A percentile compares a stretch with the other conserved stretches of the same genome.
phyloP scores from a whole-genome alignment of 2,329 filamentous ascomycete genomes.

The Cercospora sp. region DNA sequence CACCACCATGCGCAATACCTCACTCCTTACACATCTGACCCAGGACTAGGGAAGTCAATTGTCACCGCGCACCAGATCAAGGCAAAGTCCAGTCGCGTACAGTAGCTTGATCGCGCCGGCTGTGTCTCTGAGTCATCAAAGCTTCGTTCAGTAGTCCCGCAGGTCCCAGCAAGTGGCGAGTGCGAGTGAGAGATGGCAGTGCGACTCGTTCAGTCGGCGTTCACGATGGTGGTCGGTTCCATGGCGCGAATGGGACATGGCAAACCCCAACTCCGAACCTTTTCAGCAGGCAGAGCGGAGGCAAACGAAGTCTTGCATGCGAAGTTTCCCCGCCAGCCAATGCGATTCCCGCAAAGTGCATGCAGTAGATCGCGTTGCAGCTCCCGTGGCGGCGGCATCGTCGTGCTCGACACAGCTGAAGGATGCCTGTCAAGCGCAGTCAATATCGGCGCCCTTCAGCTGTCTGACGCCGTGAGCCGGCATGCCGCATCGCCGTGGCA shows the following conservation, averaged over 20 bases:
- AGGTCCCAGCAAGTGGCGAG: background rate
- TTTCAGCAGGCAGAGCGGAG: slow-evolving; percentile 2
- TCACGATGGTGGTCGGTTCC: background rate
- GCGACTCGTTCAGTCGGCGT: background rate
- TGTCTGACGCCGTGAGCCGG: background rate
- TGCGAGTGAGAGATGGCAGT: background rate
- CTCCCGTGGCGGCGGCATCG: background rate
- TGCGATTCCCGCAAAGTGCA: background rate
- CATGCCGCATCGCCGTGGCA: slow-evolving; percentile 1
- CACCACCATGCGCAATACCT: background rate
- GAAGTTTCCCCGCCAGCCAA: slow-evolving; percentile 3
- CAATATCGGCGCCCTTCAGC: background rate
- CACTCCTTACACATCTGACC: background rate
- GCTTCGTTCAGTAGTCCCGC: slow-evolving; percentile 2
- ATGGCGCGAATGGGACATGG: background rate
- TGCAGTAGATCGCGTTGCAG: slow-evolving; percentile 1
- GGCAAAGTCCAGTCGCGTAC: background rate
- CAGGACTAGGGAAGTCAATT: background rate
- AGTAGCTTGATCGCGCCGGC: background rate
- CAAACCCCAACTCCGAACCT: background rate
- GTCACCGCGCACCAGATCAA: background rate
- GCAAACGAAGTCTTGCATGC: background rate
- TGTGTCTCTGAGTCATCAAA: background rate
- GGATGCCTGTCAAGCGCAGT: background rate
- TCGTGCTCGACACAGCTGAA: background rate